These are phyloP conservation scores for Coemansia sp. DNA, from an alignment of 192 early-diverging fungal species.

Conservation along the genomic window DNA sequence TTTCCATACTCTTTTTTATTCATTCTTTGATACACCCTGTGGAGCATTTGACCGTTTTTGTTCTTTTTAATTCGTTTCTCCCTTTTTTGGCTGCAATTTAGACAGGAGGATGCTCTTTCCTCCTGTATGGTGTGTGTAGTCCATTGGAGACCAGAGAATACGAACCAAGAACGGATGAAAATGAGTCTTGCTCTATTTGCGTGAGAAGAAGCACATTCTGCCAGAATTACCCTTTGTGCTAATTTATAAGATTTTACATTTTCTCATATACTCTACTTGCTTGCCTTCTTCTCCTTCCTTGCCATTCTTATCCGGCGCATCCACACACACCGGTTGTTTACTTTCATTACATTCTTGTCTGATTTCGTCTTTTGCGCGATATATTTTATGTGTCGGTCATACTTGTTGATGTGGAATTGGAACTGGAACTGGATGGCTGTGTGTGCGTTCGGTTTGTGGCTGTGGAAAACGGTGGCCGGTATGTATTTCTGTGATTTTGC, in stretches of 20 bases:
- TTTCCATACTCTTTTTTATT: conserved; percentile 23
- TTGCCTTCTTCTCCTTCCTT: neutral
- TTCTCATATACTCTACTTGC: conserved; percentile 6
- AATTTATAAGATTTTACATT: conserved; percentile 12
- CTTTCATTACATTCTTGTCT: too few species aligned
- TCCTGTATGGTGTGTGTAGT: neutral
- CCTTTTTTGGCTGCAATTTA: neutral
- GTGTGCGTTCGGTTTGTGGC: neutral
- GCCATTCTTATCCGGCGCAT: neutral
- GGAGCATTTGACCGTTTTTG: neutral
- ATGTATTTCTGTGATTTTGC: conserved; percentile 7
- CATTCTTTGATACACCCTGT: conserved; percentile 13
- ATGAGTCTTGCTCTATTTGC: conserved; percentile 12
- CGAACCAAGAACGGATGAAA: neutral
- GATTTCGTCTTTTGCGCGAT: too few species aligned
- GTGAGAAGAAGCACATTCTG: conserved; percentile 55
- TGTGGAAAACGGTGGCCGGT: neutral
- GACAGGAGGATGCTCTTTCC: neutral
- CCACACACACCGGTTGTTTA: too few species aligned
- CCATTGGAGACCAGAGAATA: neutral
- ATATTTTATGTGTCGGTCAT: neutral
- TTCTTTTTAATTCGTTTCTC: neutral
- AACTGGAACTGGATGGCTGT: neutral
- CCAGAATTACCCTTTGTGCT: conserved; percentile 18
- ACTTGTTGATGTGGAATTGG: neutral